phyloP scores from a whole-genome alignment of 805 yeast species.

The Saturnispora halmiae region DNA sequence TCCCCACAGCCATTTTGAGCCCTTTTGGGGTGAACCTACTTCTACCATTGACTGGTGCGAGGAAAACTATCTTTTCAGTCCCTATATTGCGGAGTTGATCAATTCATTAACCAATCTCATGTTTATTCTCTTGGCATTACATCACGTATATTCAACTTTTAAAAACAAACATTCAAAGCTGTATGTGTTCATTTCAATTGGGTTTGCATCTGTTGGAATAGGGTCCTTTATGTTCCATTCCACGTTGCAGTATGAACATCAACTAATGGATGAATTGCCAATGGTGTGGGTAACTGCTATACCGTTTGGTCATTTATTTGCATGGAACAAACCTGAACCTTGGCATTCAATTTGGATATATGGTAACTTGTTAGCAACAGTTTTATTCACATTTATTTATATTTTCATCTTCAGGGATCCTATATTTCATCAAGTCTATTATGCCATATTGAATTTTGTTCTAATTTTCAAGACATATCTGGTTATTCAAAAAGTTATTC shows the following conservation, averaged over 20 bases:
- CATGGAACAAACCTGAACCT: constrained; percentile 22
- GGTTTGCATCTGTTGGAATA: constrained; percentile 82
- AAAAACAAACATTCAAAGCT: constrained; percentile 57
- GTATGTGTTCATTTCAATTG: constrained; percentile 62
- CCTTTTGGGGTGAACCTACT: constrained; percentile 70
- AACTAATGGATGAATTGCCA: constrained; percentile 89
- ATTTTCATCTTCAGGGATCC: constrained; percentile 66
- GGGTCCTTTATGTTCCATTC: constrained; percentile 96
- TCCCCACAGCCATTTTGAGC: constrained; percentile 9
- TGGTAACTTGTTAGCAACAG: constrained; percentile 27
- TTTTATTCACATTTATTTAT: constrained; percentile 57
- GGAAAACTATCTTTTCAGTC: constrained; percentile 84
- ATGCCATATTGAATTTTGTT: constrained; percentile 66
- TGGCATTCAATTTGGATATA: constrained; percentile 18
- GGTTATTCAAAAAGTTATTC: constrained; percentile 20
- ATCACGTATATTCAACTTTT: constrained; percentile 44
- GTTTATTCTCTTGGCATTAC: constrained; percentile 26
- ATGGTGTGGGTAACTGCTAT: constrained; percentile 97
- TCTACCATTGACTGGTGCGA: constrained; percentile 99
- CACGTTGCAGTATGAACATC: constrained; percentile 86
- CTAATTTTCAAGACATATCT: constrained; percentile 51
- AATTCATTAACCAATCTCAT: constrained; percentile 69
- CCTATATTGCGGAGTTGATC: constrained; percentile 81
- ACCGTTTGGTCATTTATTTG: constrained; percentile 47
- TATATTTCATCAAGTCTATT: constrained; percentile 79